phyloP scores from a whole-genome alignment of 805 yeast species.

The Pichia heedii region DNA sequence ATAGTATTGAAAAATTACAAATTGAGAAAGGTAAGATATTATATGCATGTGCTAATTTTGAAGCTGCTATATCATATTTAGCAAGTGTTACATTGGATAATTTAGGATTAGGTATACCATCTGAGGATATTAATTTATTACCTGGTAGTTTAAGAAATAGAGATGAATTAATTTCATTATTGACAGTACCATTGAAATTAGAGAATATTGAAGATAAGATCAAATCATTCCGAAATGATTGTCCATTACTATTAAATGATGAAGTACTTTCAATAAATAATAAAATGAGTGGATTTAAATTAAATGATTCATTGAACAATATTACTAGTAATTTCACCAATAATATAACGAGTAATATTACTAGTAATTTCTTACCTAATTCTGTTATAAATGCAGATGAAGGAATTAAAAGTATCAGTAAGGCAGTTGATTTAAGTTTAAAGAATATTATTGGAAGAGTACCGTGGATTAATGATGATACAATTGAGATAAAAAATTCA shows the following conservation, averaged over 20 bases:
- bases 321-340: constrained; percentile 7
- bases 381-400: constrained; percentile 28
- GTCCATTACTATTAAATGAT: constrained; percentile 1
- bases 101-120: constrained; percentile 17
- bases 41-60: constrained; percentile 29
- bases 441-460: constrained; percentile 27
- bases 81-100: constrained; percentile 27
- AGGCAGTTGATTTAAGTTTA: constrained; percentile 29
- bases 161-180: constrained; percentile 2
- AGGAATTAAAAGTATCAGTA: constrained; percentile 27
- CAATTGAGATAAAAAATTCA: neutral
- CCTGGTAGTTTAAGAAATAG: constrained; percentile 4
- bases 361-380: constrained; percentile 6
- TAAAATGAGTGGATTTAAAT: neutral
- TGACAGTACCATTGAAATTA: constrained; percentile 18
- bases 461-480: constrained; percentile 15
- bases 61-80: constrained; percentile 28
- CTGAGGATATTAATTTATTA: constrained; percentile 6
- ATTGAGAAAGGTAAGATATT: constrained; percentile 26
- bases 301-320: neutral
- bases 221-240: constrained; percentile 10
- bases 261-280: neutral
- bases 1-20: constrained; percentile 15
- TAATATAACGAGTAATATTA: neutral
- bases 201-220: constrained; percentile 23